phyloP scores from a whole-genome alignment of 306 rosid genomes.

The Gillenia trifoliata region DNA sequence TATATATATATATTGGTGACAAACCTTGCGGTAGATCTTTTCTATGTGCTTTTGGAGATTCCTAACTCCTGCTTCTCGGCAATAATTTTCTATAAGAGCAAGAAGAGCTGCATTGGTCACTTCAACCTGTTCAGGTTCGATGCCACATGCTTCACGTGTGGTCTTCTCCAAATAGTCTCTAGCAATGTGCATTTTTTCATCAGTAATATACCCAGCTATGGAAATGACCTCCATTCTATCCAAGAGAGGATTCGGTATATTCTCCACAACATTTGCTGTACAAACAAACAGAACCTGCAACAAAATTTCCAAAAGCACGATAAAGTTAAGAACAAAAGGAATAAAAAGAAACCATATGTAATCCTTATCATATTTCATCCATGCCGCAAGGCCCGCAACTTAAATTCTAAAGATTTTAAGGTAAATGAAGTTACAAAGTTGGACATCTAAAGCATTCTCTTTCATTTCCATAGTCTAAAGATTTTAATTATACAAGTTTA shows the following conservation, averaged over 20 bases:
- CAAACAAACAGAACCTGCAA: constrained; percentile 98
- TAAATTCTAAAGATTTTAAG: neutral
- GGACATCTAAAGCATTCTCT: neutral
- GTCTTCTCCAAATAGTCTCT: constrained; percentile 93
- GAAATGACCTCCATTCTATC: constrained; percentile 96
- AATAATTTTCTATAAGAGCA: constrained; percentile 77
- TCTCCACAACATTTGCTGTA: constrained; percentile 91
- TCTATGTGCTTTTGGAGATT: constrained; percentile 96
- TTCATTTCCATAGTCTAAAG: neutral
- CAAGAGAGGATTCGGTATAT: constrained; percentile 90
- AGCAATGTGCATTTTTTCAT: constrained; percentile 98
- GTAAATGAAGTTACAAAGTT: neutral
- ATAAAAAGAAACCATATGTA: neutral
- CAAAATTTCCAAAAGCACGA: constrained; percentile 21
- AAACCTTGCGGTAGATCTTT: constrained; percentile 91
- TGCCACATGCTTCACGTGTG: constrained; percentile 93
- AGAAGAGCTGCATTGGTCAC: constrained; percentile 87
- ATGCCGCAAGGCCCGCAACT: neutral
- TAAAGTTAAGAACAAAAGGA: constrained; percentile 7
- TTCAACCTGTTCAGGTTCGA: constrained; percentile 87
- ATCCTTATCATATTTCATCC: neutral
- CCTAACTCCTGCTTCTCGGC: constrained; percentile 89
- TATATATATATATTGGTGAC: constrained; percentile 3
- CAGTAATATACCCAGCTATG: constrained; percentile 93
- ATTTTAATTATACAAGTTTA: neutral